phyloP scores from a whole-genome alignment of 1,139 yeast species.

The Pichia sp. region DNA sequence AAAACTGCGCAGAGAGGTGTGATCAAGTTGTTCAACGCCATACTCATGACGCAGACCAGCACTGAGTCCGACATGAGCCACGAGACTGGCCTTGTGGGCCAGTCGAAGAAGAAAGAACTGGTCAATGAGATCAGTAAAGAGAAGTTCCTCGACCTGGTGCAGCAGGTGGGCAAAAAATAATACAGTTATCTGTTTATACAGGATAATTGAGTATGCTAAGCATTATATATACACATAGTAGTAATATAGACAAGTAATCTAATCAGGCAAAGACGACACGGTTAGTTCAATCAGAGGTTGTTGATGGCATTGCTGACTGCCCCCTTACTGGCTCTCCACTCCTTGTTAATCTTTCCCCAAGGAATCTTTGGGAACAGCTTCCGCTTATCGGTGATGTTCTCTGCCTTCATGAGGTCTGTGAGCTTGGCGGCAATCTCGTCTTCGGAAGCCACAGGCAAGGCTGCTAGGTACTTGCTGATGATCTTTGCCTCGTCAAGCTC shows the following conservation, averaged over 20 bases:
- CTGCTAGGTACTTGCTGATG: slow-evolving; percentile 39
- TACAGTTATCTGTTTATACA: not conserved
- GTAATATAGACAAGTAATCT: not conserved
- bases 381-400: slow-evolving; percentile 27
- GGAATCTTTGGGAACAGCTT: slow-evolving; percentile 44
- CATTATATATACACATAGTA: not conserved
- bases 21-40: slow-evolving; percentile 85
- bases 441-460: slow-evolving; percentile 48
- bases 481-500: slow-evolving; percentile 49
- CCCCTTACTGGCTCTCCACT: slow-evolving; percentile 49
- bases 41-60: slow-evolving; percentile 73
- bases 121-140: slow-evolving; percentile 83
- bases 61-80: slow-evolving; percentile 37
- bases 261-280: not conserved
- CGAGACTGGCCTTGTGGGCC: slow-evolving; percentile 28
- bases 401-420: slow-evolving; percentile 34
- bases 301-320: slow-evolving; percentile 28
- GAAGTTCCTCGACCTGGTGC: slow-evolving; percentile 81
- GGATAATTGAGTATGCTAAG: not conserved
- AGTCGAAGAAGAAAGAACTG: slow-evolving; percentile 51
- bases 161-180: slow-evolving; percentile 59
- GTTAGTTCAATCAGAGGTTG: slow-evolving; percentile 12
- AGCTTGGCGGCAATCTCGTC: slow-evolving; percentile 46
- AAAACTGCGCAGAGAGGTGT: slow-evolving; percentile 94
- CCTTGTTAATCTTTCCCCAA: slow-evolving; percentile 44